Evolutionary conservation across 2,329 filamentous ascomycete species (phyloP).

Genomic region (Epichloe coenophiala): DNA sequence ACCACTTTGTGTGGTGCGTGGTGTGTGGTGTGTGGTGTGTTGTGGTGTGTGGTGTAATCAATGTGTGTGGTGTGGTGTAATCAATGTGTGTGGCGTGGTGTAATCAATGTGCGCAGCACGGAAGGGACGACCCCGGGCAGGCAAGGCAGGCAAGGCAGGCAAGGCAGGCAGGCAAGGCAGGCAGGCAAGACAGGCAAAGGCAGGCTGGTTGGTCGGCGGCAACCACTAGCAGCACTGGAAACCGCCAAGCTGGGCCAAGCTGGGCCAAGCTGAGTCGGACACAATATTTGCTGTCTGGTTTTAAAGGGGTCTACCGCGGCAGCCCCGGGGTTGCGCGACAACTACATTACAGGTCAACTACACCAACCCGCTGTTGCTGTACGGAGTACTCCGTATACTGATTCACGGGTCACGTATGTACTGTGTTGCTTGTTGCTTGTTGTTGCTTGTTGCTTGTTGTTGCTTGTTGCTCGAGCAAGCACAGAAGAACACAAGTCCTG

Average conservation of each 20-base stretch:
- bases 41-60: not conserved
- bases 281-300: too few species aligned
- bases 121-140: slow-evolving; percentile 1
- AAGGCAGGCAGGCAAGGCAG: not conserved
- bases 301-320: too few species aligned
- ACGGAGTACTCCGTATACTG: not conserved
- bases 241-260: not conserved
- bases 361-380: not conserved
- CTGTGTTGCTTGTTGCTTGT: not conserved
- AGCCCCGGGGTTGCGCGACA: too few species aligned
- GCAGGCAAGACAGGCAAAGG: too few species aligned
- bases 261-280: not conserved
- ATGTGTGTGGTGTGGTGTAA: too few species aligned
- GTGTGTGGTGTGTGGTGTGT: not conserved
- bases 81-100: not conserved
- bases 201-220: not conserved
- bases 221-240: not conserved
- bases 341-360: too few species aligned
- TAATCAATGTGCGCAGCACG: not conserved
- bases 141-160: not conserved
- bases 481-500: slow-evolving; percentile 7
- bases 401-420: not conserved
- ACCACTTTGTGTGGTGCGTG: not conserved
- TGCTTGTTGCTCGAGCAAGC: too few species aligned
- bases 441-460: too few species aligned